Evolutionary conservation across 805 yeast species (phyloP).

Genomic region (Kazachstania psychrophila): DNA sequence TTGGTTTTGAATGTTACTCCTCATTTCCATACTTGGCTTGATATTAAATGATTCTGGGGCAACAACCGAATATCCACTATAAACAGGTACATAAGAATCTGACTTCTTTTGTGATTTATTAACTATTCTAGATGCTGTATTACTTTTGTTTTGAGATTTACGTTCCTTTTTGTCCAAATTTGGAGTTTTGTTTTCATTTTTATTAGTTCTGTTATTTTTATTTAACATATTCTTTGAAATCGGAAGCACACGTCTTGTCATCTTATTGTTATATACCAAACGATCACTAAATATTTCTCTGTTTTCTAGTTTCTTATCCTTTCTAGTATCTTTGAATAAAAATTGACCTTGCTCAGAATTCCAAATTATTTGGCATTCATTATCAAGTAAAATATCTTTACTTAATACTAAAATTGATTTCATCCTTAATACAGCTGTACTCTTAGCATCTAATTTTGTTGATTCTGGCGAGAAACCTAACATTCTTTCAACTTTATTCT

Average conservation of each 20-base stretch:
- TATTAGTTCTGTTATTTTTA: too few relatives aligned
- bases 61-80: constrained; percentile 28
- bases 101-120: too few relatives aligned
- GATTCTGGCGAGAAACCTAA: constrained; percentile 11
- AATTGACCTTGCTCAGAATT: constrained; percentile 1
- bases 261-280: neutral
- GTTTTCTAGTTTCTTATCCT: neutral
- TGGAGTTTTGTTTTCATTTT: neutral
- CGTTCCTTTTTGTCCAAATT: neutral
- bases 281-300: too few relatives aligned
- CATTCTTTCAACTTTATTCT: constrained; percentile 14
- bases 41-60: constrained; percentile 22
- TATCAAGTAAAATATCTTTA: constrained; percentile 12
- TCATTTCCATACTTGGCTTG: constrained; percentile 19
- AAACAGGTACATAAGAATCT: too few relatives aligned
- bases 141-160: neutral
- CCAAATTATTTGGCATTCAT: constrained; percentile 17
- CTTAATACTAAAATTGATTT: constrained; percentile 12
- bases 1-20: constrained; percentile 1
- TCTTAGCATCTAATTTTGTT: constrained; percentile 5
- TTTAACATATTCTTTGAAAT: neutral
- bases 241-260: neutral
- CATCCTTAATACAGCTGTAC: constrained; percentile 11
- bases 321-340: neutral
- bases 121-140: too few relatives aligned